Evolutionary conservation across 2,329 filamentous ascomycete genomes (phyloP), one percentile per base, ranked within the genome.

Genomic region (Dothideomycetes sp.): DNA sequence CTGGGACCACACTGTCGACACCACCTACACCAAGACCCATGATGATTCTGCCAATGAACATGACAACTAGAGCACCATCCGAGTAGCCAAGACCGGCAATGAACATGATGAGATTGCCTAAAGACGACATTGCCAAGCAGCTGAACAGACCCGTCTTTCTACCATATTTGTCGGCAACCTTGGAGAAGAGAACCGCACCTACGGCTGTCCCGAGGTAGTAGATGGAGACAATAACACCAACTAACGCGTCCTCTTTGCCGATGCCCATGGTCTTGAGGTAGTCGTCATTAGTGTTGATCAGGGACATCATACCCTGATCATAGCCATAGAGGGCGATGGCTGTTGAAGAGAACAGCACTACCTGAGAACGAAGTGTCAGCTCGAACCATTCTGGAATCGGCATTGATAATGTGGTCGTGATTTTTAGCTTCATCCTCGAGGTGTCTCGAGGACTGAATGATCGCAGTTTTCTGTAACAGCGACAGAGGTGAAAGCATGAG

Each of bases 21-120:
- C 75, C 75, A 16, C 75, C 75, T 1, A 77, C 70, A 2, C 73
- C 72, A 1, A 77, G 48, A 3, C 69, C 70, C 72, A 75, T 74
- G 16, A 75, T 51, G 0, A 73, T 53, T 24, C 72, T 58, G 7
- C 66, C 69, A 1, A 68, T 40, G 22, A 77, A 62, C 59, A 72
- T 70, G 48, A 73, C 50, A 16, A 55, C 60, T 49, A 75, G 36
- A 41, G 62, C 57, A 34, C 64, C 54, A 11, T 56, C 55, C 15
- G 47, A 48, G 36, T 60, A 63, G 3, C 65, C 64, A 32, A 77
- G 57, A 0, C 74, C 73, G 4, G 72, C 59, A 22, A 75, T 48
- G 51, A 78, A 77, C 73, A 77, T 78, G 42, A 78, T 62, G 4
- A 77, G 47, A 45, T 77, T 77, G 0, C 75, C 75, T 3, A 77